phyloP scores from a whole-genome alignment of 2,329 filamentous ascomycete species.

The Lachnellula suecica region DNA sequence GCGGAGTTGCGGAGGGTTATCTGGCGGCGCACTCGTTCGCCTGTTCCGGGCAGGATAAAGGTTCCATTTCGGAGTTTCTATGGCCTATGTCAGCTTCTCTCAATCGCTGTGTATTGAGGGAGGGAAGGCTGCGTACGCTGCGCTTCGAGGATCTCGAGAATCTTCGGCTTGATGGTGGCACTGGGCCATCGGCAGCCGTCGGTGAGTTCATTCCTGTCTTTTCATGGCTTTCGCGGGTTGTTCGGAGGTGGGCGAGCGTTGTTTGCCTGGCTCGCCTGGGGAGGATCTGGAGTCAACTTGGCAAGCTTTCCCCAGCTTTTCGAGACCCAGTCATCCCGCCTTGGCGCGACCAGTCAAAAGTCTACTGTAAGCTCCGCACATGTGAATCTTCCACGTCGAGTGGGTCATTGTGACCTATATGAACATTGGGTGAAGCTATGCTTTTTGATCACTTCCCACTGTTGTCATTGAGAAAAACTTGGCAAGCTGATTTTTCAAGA shows the following conservation, averaged over 20 bases:
- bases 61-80: constrained; percentile 80
- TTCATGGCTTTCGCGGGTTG: constrained; percentile 16
- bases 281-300: background rate
- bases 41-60: constrained; percentile 82
- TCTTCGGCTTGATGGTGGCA: constrained; percentile 22
- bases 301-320: no score
- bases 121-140: constrained; percentile 21
- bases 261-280: background rate
- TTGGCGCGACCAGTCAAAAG: no score
- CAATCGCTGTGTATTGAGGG: no score
- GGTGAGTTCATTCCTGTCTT: constrained; percentile 31
- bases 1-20: constrained; percentile 70
- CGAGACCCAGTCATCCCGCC: no score
- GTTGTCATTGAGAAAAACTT: no score
- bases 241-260: background rate
- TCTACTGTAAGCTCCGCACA: no score
- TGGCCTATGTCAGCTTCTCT: background rate
- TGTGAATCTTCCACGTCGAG: no score
- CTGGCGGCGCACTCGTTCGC: constrained; percentile 76
- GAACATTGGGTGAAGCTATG: background rate
- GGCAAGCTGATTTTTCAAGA: no score
- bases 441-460: background rate
- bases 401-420: no score
- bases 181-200: constrained; percentile 26
- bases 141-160: constrained; percentile 23